Evolutionary conservation across 2,329 filamentous ascomycete species (phyloP).

Genomic region (Aspergillus cejpii): DNA sequence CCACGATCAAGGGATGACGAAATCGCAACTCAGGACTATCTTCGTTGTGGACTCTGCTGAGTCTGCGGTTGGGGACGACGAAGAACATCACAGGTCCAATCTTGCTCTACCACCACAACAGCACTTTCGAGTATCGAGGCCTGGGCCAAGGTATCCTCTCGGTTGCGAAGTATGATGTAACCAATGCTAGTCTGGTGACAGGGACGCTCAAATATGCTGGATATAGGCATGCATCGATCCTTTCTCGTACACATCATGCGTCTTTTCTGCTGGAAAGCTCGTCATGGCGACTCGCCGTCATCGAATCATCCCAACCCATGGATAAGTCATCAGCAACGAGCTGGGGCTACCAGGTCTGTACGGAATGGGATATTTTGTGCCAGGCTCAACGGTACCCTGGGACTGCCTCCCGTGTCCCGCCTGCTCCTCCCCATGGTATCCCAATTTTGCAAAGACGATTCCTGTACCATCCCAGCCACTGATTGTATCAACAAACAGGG

Average conservation of each 20-base stretch:
- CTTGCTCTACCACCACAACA: constrained; percentile 41
- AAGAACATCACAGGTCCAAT: constrained; percentile 47
- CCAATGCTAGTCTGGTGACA: constrained; percentile 43
- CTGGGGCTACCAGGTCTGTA: constrained; percentile 56
- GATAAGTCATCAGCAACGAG: constrained; percentile 35
- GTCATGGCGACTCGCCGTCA: not conserved
- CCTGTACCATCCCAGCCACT: constrained; percentile 64
- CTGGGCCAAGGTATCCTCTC: constrained; percentile 1
- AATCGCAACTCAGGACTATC: constrained; percentile 46
- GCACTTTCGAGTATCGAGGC: constrained; percentile 30
- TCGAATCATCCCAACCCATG: constrained; percentile 1
- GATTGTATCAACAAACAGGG: constrained; percentile 69
- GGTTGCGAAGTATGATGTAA: constrained; percentile 11
- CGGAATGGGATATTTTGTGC: constrained; percentile 68
- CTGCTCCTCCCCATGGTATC: constrained; percentile 58
- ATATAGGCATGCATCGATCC: constrained; percentile 45
- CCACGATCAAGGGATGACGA: constrained; percentile 41
- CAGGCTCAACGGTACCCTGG: constrained; percentile 61
- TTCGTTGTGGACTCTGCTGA: constrained; percentile 44
- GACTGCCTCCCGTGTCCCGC: constrained; percentile 65
- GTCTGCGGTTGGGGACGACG: constrained; percentile 8
- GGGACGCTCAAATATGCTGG: constrained; percentile 53
- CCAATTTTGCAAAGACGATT: constrained; percentile 58
- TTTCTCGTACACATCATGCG: constrained; percentile 33
- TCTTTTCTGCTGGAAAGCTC: not conserved